Percentiles rank a stretch among this genome's conserved stretches.
phyloP scores from a whole-genome alignment of 1,284 basidiomycete species.

The Exsudoporus floridanus region DNA sequence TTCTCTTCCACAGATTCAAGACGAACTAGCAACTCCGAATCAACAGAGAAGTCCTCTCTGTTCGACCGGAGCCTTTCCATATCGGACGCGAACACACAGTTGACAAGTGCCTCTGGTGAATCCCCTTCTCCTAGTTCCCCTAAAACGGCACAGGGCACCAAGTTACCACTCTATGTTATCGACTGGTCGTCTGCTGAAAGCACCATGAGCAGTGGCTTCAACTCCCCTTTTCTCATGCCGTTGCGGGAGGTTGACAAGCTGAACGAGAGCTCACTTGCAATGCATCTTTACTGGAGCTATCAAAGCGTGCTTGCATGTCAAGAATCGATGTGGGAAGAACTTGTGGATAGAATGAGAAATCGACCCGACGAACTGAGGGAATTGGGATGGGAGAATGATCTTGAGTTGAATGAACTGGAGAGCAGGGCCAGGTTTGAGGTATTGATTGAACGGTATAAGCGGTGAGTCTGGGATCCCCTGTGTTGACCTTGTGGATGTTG shows the following conservation, averaged over 20 bases:
- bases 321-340: constrained; percentile 81
- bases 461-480: constrained; percentile 41
- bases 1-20: constrained; percentile 44
- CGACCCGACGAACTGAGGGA: constrained; percentile 48
- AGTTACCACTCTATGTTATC: constrained; percentile 29
- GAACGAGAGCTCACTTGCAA: constrained; percentile 61
- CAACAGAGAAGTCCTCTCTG: constrained; percentile 34
- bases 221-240: constrained; percentile 45
- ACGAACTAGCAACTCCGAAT: constrained; percentile 33
- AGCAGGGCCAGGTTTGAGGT: constrained; percentile 62
- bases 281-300: constrained; percentile 69
- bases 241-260: constrained; percentile 46
- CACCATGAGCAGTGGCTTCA: constrained; percentile 33
- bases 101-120: constrained; percentile 20
- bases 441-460: constrained; percentile 59
- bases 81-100: constrained; percentile 26
- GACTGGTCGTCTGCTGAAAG: constrained; percentile 38
- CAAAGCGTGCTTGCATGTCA: constrained; percentile 64
- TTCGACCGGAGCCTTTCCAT: constrained; percentile 27
- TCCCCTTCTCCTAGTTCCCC: constrained; percentile 21
- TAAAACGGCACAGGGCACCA: constrained; percentile 6
- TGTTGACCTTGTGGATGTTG: constrained; percentile 1
- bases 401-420: constrained; percentile 53
- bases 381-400: constrained; percentile 68
- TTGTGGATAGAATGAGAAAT: constrained; percentile 59